Evolutionary conservation across 2,329 filamentous ascomycete genomes (phyloP).

Genomic region (Teratosphaeria destructans): DNA sequence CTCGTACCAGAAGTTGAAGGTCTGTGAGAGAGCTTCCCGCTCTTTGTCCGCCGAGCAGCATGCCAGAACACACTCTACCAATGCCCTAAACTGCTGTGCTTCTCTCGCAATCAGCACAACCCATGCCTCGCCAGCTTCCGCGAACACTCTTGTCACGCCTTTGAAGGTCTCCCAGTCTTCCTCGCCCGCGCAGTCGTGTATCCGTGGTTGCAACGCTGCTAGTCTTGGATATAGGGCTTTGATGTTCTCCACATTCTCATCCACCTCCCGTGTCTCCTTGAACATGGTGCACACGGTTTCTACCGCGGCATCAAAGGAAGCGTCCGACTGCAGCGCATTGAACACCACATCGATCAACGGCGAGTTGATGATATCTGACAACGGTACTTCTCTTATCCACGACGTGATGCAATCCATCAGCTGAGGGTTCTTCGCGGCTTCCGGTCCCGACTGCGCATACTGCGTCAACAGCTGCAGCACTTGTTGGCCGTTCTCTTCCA

Average conservation of each 20-base stretch:
- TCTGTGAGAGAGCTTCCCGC: conserved; percentile 82
- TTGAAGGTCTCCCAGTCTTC: conserved; percentile 82
- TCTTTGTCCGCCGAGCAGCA: conserved; percentile 81
- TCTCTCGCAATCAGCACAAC: conserved; percentile 81
- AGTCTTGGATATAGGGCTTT: conserved; percentile 73
- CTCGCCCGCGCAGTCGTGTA: conserved; percentile 61
- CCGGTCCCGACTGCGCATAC: conserved; percentile 87
- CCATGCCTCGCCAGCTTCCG: conserved; percentile 91
- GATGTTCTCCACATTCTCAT: conserved; percentile 76
- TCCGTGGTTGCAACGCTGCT: conserved; percentile 64
- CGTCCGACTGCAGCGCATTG: conserved; percentile 62
- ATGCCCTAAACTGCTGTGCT: conserved; percentile 65
- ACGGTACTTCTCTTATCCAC: conserved; percentile 87
- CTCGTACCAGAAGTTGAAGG: conserved; percentile 97
- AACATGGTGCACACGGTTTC: conserved; percentile 91
- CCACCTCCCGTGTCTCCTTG: conserved; percentile 83
- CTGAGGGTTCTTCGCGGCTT: conserved; percentile 75
- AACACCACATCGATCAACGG: conserved; percentile 74
- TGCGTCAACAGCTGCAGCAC: conserved; percentile 80
- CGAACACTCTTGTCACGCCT: conserved; percentile 78
- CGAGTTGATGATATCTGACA: conserved; percentile 72
- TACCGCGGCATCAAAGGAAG: conserved; percentile 75
- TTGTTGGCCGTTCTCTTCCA: conserved; percentile 81
- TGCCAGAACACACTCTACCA: conserved; percentile 88
- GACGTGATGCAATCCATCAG: conserved; percentile 93